Evolutionary conservation across 208 protist genomes (phyloP).

Genomic region (Trypanosoma mega): DNA sequence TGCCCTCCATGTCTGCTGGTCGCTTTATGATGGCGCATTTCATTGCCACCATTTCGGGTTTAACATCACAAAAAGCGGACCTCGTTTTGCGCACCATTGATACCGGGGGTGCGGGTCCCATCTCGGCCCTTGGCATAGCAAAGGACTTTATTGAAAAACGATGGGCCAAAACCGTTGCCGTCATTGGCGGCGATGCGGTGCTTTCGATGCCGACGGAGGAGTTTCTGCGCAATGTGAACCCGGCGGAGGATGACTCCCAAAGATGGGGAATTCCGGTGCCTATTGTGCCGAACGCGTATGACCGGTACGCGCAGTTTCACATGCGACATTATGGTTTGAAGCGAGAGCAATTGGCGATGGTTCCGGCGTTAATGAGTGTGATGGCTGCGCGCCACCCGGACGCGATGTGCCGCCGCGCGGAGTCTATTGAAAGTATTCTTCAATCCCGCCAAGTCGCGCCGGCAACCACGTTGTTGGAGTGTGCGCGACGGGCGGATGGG

Average conservation of each 20-base stretch:
- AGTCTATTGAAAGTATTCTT: slow-evolving; percentile 50
- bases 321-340: slow-evolving; percentile 59
- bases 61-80: slow-evolving; percentile 32
- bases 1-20: slow-evolving; percentile 65
- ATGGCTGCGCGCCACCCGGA: slow-evolving; percentile 63
- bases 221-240: background rate
- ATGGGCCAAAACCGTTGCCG: slow-evolving; percentile 40
- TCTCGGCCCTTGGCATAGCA: slow-evolving; percentile 53
- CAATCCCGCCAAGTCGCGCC: slow-evolving; percentile 43
- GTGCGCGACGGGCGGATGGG: slow-evolving; percentile 70
- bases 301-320: slow-evolving; percentile 71
- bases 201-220: slow-evolving; percentile 33
- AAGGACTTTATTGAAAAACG: slow-evolving; percentile 39
- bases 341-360: slow-evolving; percentile 79
- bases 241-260: background rate
- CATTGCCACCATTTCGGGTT: slow-evolving; percentile 47
- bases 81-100: slow-evolving; percentile 65
- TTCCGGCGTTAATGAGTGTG: slow-evolving; percentile 64
- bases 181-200: slow-evolving; percentile 69
- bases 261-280: slow-evolving; percentile 30
- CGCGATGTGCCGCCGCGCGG: slow-evolving; percentile 49
- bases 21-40: slow-evolving; percentile 81
- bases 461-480: slow-evolving; percentile 55
- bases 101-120: slow-evolving; percentile 68
- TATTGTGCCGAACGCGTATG: slow-evolving; percentile 67